These are phyloP conservation scores for Mucor circinelloides DNA, from an alignment of 371 early-diverging fungal species.

Conservation along the genomic window DNA sequence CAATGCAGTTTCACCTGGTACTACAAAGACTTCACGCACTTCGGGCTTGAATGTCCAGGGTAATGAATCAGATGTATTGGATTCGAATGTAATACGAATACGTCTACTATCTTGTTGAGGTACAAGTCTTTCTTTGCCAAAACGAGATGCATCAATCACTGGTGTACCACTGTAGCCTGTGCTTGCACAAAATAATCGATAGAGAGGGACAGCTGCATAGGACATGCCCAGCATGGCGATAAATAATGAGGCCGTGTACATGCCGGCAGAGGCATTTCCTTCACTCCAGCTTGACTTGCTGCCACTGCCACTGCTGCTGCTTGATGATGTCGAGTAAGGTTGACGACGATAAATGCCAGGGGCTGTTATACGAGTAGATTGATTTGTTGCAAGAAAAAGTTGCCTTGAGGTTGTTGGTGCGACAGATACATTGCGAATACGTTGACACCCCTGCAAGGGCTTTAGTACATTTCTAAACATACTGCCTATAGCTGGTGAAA, in stretches of 20 bases:
- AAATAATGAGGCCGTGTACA: slow-evolving; percentile 84
- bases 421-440: not conserved
- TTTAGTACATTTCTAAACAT: not conserved
- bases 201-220: slow-evolving; percentile 96
- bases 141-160: slow-evolving; percentile 58
- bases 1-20: slow-evolving; percentile 96
- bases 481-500: not conserved
- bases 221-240: slow-evolving; percentile 86
- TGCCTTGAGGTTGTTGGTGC: not conserved
- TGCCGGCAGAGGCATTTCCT: slow-evolving; percentile 49
- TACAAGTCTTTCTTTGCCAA: slow-evolving; percentile 62
- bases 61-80: slow-evolving; percentile 79
- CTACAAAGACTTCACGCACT: slow-evolving; percentile 79
- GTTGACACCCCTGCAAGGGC: not conserved
- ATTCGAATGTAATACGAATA: slow-evolving; percentile 85
- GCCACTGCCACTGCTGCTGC: not conserved
- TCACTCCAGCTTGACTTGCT: not conserved
- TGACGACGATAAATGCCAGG: not conserved
- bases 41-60: slow-evolving; percentile 93
- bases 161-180: slow-evolving; percentile 94
- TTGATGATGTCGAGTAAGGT: not conserved
- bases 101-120: slow-evolving; percentile 57
- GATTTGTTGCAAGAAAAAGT: not conserved
- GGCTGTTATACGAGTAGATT: not conserved
- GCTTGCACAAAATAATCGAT: slow-evolving; percentile 90